A percentile compares a stretch with the other conserved stretches of the same genome.
Conservation (phyloP, 1,139 yeast species). For the Candida freyschussii region DNA sequence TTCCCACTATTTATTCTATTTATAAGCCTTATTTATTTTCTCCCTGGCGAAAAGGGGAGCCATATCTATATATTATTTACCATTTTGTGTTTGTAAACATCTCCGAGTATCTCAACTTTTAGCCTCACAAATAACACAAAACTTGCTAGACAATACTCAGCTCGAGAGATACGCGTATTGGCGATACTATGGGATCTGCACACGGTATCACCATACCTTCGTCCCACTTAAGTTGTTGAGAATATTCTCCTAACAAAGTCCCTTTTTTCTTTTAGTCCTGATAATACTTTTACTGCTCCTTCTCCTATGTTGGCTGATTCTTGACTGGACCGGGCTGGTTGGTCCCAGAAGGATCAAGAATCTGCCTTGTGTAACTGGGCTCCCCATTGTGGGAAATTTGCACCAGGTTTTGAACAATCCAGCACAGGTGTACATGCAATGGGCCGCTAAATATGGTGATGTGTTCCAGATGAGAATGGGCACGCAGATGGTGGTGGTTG, state of each 20-base stretch:
- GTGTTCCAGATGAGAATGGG: slow-evolving; percentile 67
- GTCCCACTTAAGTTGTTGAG: too few species aligned
- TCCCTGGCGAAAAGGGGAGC: neutral
- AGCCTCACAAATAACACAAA: too few species aligned
- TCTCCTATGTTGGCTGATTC: slow-evolving; percentile 2
- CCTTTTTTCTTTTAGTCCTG: too few species aligned
- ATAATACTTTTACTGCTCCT: too few species aligned
- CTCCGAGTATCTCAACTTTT: too few species aligned
- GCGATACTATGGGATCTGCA: too few species aligned
- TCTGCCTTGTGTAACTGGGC: slow-evolving; percentile 40
- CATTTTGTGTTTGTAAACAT: neutral
- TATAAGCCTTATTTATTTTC: slow-evolving; percentile 6
- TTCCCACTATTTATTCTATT: slow-evolving; percentile 8
- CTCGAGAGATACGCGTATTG: too few species aligned
- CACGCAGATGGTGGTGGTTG: slow-evolving; percentile 50
- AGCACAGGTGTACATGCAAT: slow-evolving; percentile 42
- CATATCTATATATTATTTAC: slow-evolving; percentile 1
- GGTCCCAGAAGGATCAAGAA: slow-evolving; percentile 33
- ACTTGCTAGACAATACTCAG: too few species aligned
- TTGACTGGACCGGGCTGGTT: slow-evolving; percentile 23
- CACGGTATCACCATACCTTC: too few species aligned
- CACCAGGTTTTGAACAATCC: slow-evolving; percentile 48
- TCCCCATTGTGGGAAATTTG: slow-evolving; percentile 52
- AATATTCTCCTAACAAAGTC: too few species aligned
- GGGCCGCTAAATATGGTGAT: slow-evolving; percentile 43